phyloP scores from a whole-genome alignment of 176 grass and related monocot genomes.

The Paspalum vaginatum region DNA sequence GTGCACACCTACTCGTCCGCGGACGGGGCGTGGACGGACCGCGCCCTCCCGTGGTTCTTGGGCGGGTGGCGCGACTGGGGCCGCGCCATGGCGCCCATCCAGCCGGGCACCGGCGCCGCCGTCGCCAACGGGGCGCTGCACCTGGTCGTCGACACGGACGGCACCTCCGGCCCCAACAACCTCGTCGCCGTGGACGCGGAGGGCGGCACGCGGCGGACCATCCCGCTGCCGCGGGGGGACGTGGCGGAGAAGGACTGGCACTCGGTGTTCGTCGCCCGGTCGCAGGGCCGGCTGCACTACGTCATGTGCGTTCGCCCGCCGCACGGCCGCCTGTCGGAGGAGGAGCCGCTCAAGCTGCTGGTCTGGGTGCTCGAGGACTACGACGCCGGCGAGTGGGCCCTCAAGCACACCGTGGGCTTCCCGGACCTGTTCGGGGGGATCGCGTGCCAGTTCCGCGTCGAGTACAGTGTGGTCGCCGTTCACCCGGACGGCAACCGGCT shows the following conservation, averaged over 20 bases:
- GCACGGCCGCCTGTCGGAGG: slow-evolving; percentile 1
- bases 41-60: background rate
- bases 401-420: background rate
- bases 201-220: background rate
- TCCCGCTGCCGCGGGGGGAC: slow-evolving; percentile 8
- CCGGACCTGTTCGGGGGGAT: slow-evolving; percentile 12
- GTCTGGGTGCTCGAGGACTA: slow-evolving; percentile 1
- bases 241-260: slow-evolving; percentile 19
- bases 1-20: slow-evolving; percentile 13
- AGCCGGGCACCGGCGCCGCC: slow-evolving; percentile 8
- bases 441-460: slow-evolving; percentile 7
- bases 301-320: slow-evolving; percentile 12
- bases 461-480: background rate
- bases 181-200: background rate
- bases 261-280: background rate
- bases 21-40: background rate
- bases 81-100: slow-evolving; percentile 9
- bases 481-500: background rate
- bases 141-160: slow-evolving; percentile 13
- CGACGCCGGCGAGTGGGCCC: background rate
- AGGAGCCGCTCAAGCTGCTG: background rate
- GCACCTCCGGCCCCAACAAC: background rate
- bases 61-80: slow-evolving; percentile 11
- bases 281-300: background rate
- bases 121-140: background rate